Evolutionary conservation across 768 basidiomycete genomes (phyloP).

Genomic region (Tulasnella sp.): DNA sequence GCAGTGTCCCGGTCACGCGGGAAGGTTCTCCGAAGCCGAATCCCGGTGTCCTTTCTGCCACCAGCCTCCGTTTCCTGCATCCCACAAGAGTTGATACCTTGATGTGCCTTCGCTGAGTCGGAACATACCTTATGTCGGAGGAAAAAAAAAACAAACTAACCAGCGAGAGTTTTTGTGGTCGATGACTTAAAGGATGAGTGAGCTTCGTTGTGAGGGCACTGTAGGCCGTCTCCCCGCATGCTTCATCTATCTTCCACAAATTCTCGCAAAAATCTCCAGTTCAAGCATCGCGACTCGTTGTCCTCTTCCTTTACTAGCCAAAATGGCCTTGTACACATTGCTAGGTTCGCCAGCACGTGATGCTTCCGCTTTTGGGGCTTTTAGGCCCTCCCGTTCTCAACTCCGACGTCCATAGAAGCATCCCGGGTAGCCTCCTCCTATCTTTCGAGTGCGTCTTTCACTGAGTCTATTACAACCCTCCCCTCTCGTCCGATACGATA

Average conservation of each 20-base stretch:
- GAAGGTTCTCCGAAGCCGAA: too few relatives aligned
- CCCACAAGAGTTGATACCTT: neutral
- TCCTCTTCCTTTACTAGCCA: neutral
- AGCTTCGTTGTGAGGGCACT: too few relatives aligned
- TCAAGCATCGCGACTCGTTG: neutral
- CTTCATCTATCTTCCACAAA: neutral
- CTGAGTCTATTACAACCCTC: too few relatives aligned
- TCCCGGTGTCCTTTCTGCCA: neutral
- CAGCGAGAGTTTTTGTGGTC: neutral
- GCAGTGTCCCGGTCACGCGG: too few relatives aligned
- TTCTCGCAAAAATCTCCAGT: neutral
- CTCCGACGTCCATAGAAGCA: neutral
- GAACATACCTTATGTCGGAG: neutral
- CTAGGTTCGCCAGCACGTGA: too few relatives aligned
- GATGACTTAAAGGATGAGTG: too few relatives aligned
- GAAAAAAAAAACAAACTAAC: neutral
- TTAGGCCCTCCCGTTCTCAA: neutral
- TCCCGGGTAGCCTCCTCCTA: neutral
- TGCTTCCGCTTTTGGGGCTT: neutral
- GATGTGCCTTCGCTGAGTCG: neutral
- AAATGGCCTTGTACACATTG: neutral
- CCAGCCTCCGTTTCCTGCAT: neutral
- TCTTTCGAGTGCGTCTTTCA: neutral
- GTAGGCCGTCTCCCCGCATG: too few relatives aligned
- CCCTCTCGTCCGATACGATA: too few relatives aligned